Base-by-base conservation (phyloP, 768 basidiomycete genomes). In the Boletus reticulatus region DNA sequence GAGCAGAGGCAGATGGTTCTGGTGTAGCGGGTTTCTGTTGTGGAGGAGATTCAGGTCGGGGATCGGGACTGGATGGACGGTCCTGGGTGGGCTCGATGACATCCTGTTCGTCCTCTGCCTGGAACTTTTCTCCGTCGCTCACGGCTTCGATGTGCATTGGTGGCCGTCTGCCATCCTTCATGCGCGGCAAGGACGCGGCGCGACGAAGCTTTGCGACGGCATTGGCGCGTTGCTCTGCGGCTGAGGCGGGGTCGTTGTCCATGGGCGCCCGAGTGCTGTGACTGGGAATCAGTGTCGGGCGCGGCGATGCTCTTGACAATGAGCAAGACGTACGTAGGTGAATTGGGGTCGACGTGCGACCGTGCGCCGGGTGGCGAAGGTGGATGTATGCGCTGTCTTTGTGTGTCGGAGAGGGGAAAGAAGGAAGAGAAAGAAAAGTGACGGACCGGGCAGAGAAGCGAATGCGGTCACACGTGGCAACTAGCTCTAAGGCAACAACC, bases 141-240 rank as follows among this genome's bases (percentile, higher is more conserved):
- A 91, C 83, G 19, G 84, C 87, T 62, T 90, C 89, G 61, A 82
- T 77, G 65, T 89, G 90, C 89, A 92, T 91, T 46, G 87, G 90
- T 1, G 92, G 93, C 42, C 94, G 79, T 52, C 93, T 76, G 9
- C 93, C 93, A 70, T 93, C 89, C 70, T 93, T 93, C 86, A 91
- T 91, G 58, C 94, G 81, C 37, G 94, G 94, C 29, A 96, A 73
- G 16, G 93, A 95, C 52, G 93, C 91, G 42, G 94, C 94, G 63
- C 94, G 85, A 74, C 89, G 94, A 60, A 97, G 83, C 75, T 87
- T 94, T 43, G 92, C 92, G 45, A 96, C 88, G 12, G 93, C 90
- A 52, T 84, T 82, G 67, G 92, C 90, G 57, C 94, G 86, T 72
- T 94, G 88, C 70, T 94, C 89, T 27, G 83, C 82, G 73, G 80